Percentiles rank a stretch among this genome's conserved stretches.
phyloP scores from a whole-genome alignment of 768 basidiomycete species.

The Amanita brunnescens region DNA sequence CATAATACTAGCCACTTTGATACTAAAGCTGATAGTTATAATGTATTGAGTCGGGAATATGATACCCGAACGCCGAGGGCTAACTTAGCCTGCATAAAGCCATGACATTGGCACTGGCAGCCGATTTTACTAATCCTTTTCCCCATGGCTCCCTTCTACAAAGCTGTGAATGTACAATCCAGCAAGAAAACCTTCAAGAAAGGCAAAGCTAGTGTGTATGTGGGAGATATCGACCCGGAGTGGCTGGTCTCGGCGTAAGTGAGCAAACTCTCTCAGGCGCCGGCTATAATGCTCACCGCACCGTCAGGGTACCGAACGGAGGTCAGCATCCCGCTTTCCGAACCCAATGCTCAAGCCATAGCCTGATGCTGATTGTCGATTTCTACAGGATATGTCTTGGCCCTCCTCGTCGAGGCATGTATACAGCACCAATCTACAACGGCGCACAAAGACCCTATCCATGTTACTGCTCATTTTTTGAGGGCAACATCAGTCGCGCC shows the following conservation, averaged over 20 bases:
- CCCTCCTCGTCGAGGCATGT: constrained; percentile 45
- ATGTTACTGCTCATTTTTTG: constrained; percentile 54
- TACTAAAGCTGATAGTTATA: neutral
- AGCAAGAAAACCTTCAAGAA: constrained; percentile 3
- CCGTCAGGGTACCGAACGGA: constrained; percentile 42
- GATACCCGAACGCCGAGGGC: too few relatives aligned
- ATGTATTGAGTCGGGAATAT: neutral
- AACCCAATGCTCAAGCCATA: neutral
- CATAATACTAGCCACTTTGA: too few relatives aligned
- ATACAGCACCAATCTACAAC: constrained; percentile 40
- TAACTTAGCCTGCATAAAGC: too few relatives aligned
- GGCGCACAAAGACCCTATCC: constrained; percentile 45
- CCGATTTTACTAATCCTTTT: neutral
- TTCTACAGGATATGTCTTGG: constrained; percentile 47
- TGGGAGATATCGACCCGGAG: constrained; percentile 33
- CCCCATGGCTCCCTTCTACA: constrained; percentile 31
- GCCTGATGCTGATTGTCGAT: neutral
- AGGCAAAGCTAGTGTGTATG: constrained; percentile 20
- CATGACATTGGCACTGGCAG: too few relatives aligned
- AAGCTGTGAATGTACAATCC: constrained; percentile 23
- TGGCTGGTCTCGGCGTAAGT: constrained; percentile 41
- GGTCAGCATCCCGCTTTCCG: constrained; percentile 21
- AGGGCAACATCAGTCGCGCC: constrained; percentile 29
- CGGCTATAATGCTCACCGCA: neutral
- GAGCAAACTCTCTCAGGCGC: neutral